phyloP scores from a whole-genome alignment of 345 rosid genomes.

The Toxicodendron radicans region DNA sequence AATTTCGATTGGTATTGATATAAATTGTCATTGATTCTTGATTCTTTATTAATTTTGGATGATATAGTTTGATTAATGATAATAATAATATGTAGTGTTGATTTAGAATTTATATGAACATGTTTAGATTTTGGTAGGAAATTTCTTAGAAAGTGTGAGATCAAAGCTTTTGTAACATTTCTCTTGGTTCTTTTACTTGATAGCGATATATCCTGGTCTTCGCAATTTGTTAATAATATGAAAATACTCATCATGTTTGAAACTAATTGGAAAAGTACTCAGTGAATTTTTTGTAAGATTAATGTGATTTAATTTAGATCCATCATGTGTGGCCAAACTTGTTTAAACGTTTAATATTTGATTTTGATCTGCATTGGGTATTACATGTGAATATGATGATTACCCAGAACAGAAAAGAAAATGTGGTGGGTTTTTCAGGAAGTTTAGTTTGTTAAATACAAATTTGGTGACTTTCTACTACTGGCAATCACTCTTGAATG shows the following conservation, averaged over 20 bases:
- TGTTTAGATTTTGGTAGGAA: too few species aligned
- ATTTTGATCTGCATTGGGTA: not conserved
- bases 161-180: conserved; percentile 93
- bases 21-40: too few species aligned
- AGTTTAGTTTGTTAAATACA: conserved; percentile 21
- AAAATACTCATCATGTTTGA: not conserved
- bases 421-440: not conserved
- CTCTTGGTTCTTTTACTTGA: conserved; percentile 17
- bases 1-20: too few species aligned
- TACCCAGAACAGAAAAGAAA: not conserved
- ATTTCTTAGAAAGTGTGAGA: too few species aligned
- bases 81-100: not conserved
- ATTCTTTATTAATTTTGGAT: too few species aligned
- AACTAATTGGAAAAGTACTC: not conserved
- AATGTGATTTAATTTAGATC: too few species aligned
- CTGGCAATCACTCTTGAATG: not conserved
- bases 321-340: too few species aligned
- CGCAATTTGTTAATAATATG: not conserved
- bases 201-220: conserved; percentile 6
- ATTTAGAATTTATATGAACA: too few species aligned
- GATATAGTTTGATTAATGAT: not conserved
- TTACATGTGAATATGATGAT: conserved; percentile 8
- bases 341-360: not conserved
- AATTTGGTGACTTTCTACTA: conserved; percentile 27
- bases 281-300: not conserved